A percentile compares a stretch with the other conserved stretches of the same genome.
Conservation (phyloP, 305 asterid genomes). For the Fraxinus latifolia region DNA sequence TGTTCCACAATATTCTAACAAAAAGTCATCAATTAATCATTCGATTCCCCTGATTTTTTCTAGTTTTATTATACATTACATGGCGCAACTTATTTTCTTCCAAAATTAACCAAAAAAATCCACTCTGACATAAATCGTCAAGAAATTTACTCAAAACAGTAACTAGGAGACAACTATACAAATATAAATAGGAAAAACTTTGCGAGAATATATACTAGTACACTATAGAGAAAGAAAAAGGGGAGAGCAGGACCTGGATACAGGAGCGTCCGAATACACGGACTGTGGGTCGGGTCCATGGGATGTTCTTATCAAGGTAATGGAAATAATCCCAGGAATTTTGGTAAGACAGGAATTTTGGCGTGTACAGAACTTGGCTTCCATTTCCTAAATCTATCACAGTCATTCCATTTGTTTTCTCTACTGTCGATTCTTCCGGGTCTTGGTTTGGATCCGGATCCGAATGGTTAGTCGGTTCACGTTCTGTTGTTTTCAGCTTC, state of each 20-base stretch:
- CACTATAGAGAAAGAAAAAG: background rate
- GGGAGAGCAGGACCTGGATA: constrained; percentile 53
- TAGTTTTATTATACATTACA: background rate
- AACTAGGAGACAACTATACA: background rate
- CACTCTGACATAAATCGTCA: background rate
- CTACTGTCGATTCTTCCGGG: constrained; percentile 23
- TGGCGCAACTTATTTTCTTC: background rate
- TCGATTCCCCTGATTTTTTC: background rate
- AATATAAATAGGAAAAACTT: background rate
- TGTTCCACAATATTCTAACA: background rate
- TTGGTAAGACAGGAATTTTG: constrained; percentile 53
- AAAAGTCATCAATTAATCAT: background rate
- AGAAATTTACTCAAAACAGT: background rate
- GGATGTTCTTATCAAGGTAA: constrained; percentile 68
- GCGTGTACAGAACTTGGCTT: constrained; percentile 55
- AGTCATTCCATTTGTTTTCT: constrained; percentile 28
- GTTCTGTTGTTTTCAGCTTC: constrained; percentile 22
- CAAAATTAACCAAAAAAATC: background rate
- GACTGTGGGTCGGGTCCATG: constrained; percentile 93
- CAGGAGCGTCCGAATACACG: constrained; percentile 72
- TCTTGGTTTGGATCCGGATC: constrained; percentile 8
- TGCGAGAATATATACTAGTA: background rate
- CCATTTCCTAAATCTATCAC: constrained; percentile 63
- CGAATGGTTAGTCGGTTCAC: background rate
- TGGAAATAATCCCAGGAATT: constrained; percentile 70